phyloP scores from a whole-genome alignment of 2,329 filamentous ascomycete genomes.

The Fusarium sacchari region DNA sequence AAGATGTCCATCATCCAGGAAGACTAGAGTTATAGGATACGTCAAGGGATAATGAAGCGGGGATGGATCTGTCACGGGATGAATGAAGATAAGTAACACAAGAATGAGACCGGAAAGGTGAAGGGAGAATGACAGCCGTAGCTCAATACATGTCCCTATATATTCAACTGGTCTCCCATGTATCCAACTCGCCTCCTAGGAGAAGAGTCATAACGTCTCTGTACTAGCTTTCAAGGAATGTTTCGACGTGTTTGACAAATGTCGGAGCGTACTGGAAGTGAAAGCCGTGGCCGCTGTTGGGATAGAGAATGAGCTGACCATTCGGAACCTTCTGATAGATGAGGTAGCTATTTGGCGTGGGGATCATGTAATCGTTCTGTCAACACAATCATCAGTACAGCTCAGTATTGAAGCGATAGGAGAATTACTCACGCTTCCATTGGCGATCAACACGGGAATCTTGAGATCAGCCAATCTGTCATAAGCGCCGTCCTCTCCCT shows the following conservation, averaged over 20 bases:
- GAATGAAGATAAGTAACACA: accelerated
- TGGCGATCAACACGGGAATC: background rate
- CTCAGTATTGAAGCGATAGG: accelerated
- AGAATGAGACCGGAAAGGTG: accelerated
- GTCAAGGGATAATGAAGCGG: accelerated
- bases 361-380: conserved; percentile 14
- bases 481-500: background rate
- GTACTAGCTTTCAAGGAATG: background rate
- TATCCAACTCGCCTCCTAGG: accelerated
- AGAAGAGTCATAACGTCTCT: accelerated
- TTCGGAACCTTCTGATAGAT: background rate
- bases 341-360: conserved; percentile 7
- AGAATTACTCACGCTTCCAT: background rate
- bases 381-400: accelerated
- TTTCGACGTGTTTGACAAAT: background rate
- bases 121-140: background rate
- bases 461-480: background rate
- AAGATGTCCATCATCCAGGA: background rate
- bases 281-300: conserved; percentile 8
- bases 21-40: background rate
- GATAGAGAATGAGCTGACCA: conserved; percentile 6
- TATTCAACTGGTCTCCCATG: accelerated
- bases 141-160: background rate
- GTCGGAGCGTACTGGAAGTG: conserved; percentile 5
- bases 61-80: accelerated